Conservation (phyloP, 2,329 filamentous ascomycete genomes). For the Colletotrichum spinosum region DNA sequence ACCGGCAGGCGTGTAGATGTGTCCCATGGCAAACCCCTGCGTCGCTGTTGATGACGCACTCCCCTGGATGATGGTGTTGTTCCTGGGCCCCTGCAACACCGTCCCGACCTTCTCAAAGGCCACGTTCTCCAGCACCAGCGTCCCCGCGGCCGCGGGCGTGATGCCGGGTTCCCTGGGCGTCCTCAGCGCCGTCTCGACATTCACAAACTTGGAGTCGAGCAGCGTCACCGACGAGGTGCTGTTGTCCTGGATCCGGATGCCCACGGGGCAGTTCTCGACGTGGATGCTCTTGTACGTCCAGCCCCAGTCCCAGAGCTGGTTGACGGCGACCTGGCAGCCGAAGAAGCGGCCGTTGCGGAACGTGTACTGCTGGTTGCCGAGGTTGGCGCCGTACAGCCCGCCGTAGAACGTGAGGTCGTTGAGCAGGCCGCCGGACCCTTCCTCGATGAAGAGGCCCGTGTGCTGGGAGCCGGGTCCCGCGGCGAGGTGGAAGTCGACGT, state of each 20-base stretch:
- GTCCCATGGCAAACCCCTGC: slow-evolving; percentile 66
- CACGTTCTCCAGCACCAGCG: slow-evolving; percentile 62
- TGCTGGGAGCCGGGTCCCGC: slow-evolving; percentile 59
- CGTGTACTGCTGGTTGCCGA: slow-evolving; percentile 79
- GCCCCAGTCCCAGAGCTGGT: slow-evolving; percentile 81
- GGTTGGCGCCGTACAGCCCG: slow-evolving; percentile 67
- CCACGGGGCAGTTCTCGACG: slow-evolving; percentile 73
- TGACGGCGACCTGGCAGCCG: slow-evolving; percentile 73
- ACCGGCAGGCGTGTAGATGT: slow-evolving; percentile 67
- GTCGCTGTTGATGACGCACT: slow-evolving; percentile 60
- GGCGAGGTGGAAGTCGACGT: slow-evolving; percentile 66
- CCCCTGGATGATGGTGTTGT: slow-evolving; percentile 65
- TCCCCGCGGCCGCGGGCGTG: slow-evolving; percentile 53
- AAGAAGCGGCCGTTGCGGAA: slow-evolving; percentile 76
- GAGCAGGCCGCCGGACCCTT: slow-evolving; percentile 74
- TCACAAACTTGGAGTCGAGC: slow-evolving; percentile 77
- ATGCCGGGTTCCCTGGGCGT: slow-evolving; percentile 61
- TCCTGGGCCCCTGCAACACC: slow-evolving; percentile 53
- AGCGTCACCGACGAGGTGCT: slow-evolving; percentile 81
- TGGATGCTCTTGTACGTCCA: slow-evolving; percentile 78
- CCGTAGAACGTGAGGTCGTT: slow-evolving; percentile 78
- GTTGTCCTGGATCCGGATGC: slow-evolving; percentile 73
- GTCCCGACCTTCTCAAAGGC: slow-evolving; percentile 50
- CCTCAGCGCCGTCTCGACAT: slow-evolving; percentile 75
- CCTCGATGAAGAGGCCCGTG: slow-evolving; percentile 71